Conservation (phyloP, 306 rosid species). For the Canavalia gladiata region DNA sequence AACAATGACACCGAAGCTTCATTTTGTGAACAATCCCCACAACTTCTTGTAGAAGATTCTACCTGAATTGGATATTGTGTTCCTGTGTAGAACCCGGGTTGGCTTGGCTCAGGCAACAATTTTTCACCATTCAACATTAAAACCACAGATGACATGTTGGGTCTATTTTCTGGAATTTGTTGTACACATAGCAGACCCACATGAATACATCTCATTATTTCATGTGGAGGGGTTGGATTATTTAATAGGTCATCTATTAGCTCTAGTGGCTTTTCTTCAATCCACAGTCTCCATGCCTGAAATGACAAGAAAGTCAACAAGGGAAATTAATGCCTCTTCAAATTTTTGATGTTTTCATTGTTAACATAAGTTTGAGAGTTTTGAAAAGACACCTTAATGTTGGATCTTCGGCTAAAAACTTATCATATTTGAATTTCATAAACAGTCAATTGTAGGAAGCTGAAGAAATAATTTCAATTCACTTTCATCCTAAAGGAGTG, state of each 20-base stretch:
- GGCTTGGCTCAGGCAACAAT: not conserved
- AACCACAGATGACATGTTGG: constrained; percentile 28
- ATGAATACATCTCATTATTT: constrained; percentile 2
- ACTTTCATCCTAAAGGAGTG: constrained; percentile 1
- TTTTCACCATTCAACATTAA: not conserved
- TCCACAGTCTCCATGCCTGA: constrained; percentile 29
- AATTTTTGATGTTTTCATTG: not conserved
- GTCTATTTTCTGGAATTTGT: constrained; percentile 29
- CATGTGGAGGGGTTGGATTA: not conserved
- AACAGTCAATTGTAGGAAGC: not conserved
- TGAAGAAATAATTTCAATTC: not conserved
- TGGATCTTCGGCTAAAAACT: no score
- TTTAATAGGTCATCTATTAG: not conserved
- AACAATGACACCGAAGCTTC: constrained; percentile 1
- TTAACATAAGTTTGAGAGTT: not conserved
- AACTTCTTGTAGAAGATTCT: not conserved
- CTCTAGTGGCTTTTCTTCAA: constrained; percentile 21
- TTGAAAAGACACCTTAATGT: not conserved
- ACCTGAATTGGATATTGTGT: not conserved
- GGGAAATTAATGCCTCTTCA: not conserved
- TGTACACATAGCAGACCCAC: constrained; percentile 24
- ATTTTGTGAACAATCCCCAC: not conserved
- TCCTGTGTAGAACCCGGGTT: constrained; percentile 26
- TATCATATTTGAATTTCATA: not conserved
- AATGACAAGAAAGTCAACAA: not conserved